These are phyloP conservation scores for Pleurotus giganteus DNA, from an alignment of 768 basidiomycete species.

Conservation along the genomic window DNA sequence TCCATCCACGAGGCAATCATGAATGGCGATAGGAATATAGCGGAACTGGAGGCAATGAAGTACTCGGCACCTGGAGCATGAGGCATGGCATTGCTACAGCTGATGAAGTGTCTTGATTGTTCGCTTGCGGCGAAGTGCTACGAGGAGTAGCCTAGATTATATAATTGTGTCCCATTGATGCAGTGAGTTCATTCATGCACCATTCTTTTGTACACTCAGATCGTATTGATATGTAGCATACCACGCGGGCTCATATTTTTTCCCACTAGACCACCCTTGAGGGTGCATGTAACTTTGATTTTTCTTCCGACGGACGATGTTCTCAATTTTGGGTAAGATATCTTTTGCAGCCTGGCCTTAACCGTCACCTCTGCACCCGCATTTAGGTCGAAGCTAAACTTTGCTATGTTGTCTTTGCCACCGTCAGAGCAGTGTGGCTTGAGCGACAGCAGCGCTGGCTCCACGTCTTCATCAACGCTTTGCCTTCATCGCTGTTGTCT, in stretches of 20 bases:
- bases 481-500: too few relatives aligned
- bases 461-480: too few relatives aligned
- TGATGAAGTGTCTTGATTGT: not conserved
- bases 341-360: conserved; percentile 16
- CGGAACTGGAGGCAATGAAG: conserved; percentile 49
- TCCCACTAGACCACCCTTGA: not conserved
- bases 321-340: too few relatives aligned
- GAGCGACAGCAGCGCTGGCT: too few relatives aligned
- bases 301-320: not conserved
- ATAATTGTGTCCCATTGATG: too few relatives aligned
- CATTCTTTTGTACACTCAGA: not conserved
- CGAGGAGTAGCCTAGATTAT: too few relatives aligned
- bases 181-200: too few relatives aligned
- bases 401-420: conserved; percentile 5
- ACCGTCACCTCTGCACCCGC: conserved; percentile 14
- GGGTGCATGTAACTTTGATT: not conserved
- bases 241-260: not conserved
- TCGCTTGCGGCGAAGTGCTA: too few relatives aligned
- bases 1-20: conserved; percentile 42
- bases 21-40: conserved; percentile 44
- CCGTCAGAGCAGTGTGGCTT: too few relatives aligned
- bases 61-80: conserved; percentile 57
- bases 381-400: conserved; percentile 15
- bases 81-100: conserved; percentile 2
- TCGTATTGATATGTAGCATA: not conserved